Conservation (phyloP, 75 land plant species). For the Isoetes taiwanensis region DNA sequence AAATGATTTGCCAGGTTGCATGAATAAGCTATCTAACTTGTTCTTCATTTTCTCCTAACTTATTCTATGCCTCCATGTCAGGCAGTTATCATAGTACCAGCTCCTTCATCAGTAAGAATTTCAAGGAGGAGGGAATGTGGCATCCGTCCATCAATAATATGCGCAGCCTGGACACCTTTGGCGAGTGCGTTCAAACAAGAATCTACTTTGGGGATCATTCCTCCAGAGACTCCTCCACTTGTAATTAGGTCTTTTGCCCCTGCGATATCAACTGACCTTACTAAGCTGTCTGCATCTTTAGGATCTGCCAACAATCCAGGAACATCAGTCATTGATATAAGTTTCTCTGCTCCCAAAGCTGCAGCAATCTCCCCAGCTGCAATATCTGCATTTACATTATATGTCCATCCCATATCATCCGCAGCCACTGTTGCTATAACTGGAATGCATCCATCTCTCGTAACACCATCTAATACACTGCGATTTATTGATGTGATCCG, state of each 20-base stretch:
- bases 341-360: constrained; percentile 85
- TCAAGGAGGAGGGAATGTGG: constrained; percentile 75
- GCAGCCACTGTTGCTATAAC: constrained; percentile 92
- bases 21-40: too few relatives aligned
- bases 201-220: constrained; percentile 93
- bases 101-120: constrained; percentile 83
- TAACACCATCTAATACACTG: constrained; percentile 30
- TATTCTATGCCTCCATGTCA: too few relatives aligned
- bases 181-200: constrained; percentile 71
- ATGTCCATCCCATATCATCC: constrained; percentile 53
- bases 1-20: too few relatives aligned
- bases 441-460: constrained; percentile 47
- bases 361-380: constrained; percentile 94
- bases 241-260: constrained; percentile 56
- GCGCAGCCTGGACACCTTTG: constrained; percentile 79
- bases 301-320: constrained; percentile 53
- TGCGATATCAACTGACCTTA: constrained; percentile 59
- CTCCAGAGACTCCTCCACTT: constrained; percentile 69
- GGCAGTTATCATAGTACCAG: constrained; percentile 87
- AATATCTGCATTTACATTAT: constrained; percentile 89
- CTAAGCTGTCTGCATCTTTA: constrained; percentile 45
- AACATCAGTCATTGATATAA: constrained; percentile 84
- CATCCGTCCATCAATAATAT: constrained; percentile 79
- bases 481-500: constrained; percentile 63
- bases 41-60: too few relatives aligned